Percentiles rank a stretch among this genome's conserved stretches.
Conservation (phyloP, 768 basidiomycete species). For the Leccinum subgranulosum region DNA sequence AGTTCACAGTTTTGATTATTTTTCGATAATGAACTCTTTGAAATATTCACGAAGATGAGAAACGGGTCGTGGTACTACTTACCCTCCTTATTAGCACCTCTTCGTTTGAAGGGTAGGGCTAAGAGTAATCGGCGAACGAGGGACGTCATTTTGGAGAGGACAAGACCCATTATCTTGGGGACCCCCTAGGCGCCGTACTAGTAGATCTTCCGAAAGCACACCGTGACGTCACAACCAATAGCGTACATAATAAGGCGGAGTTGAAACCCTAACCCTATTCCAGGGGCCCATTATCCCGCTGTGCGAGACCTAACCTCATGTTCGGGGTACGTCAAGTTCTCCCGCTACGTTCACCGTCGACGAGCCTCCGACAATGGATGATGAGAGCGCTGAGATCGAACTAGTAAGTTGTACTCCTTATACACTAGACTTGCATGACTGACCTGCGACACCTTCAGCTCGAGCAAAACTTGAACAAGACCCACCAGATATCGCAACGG, state of each 20-base stretch:
- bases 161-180: constrained; percentile 6
- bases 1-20: background rate
- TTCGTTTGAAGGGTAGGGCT: background rate
- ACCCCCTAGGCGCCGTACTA: no score
- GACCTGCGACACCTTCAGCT: constrained; percentile 41
- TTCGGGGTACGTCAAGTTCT: background rate
- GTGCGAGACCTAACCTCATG: background rate
- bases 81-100: constrained; percentile 1
- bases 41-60: background rate
- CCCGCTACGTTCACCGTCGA: background rate
- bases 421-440: background rate
- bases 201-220: no score
- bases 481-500: constrained; percentile 76
- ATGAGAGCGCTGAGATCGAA: constrained; percentile 28
- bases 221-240: no score
- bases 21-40: background rate
- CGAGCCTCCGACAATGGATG: constrained; percentile 15
- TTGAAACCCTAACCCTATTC: background rate
- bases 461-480: constrained; percentile 86
- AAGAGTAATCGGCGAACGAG: background rate
- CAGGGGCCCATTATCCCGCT: background rate
- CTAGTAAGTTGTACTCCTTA: constrained; percentile 5
- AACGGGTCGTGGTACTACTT: background rate
- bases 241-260: no score
- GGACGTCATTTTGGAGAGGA: constrained; percentile 2